A percentile compares a stretch with the other conserved stretches of the same genome.
Evolutionary conservation across 306 rosid species (phyloP).

Genomic region (Malus domestica): ASM211411v1 NC_041792.1:10270001-10270500

Average conservation of each 20-base stretch:
- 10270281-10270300: slow-evolving; percentile 38
- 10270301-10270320: slow-evolving; percentile 36
- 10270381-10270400: neutral
- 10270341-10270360: slow-evolving; percentile 36
- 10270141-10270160: neutral
- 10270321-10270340: slow-evolving; percentile 28
- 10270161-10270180: neutral
- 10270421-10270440: neutral
- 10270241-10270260: neutral
- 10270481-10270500: slow-evolving; percentile 19
- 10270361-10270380: slow-evolving; percentile 26
- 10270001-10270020: slow-evolving; percentile 24
- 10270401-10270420: neutral
- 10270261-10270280: slow-evolving; percentile 3
- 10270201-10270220: neutral
- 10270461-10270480: neutral
- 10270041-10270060: neutral
- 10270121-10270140: neutral
- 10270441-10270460: neutral
- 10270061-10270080: neutral
- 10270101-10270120: neutral
- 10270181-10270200: neutral
- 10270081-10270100: neutral
- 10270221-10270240: neutral
- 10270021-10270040: slow-evolving; percentile 49